phyloP scores from a whole-genome alignment of 1,139 yeast species.

The Arxiozyma slooffiae region DNA sequence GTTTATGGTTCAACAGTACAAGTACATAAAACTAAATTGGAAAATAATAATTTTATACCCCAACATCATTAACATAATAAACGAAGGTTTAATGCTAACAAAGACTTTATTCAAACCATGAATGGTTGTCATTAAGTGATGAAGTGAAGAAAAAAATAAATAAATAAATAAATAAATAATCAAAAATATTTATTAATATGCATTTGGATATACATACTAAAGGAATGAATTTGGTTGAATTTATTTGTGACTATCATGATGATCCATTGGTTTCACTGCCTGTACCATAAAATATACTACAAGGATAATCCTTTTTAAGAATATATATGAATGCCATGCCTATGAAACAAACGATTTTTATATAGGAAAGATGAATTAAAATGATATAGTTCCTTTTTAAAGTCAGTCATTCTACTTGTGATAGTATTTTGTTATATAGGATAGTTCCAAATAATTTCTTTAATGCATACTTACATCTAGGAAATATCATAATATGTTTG shows the following conservation, averaged over 20 bases:
- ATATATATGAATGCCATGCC: constrained; percentile 75
- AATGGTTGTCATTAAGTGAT: constrained; percentile 90
- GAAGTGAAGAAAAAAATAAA: no score
- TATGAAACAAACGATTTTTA: constrained; percentile 57
- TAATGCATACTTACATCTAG: constrained; percentile 95
- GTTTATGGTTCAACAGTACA: constrained; percentile 99
- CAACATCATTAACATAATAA: constrained; percentile 57
- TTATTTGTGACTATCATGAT: constrained; percentile 37
- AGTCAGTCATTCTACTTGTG: constrained; percentile 75
- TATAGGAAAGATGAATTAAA: constrained; percentile 33
- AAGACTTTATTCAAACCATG: constrained; percentile 81
- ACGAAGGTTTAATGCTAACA: constrained; percentile 80
- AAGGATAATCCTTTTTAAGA: constrained; percentile 73
- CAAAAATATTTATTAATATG: constrained; percentile 73
- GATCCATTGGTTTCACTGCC: constrained; percentile 72
- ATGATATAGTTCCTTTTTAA: constrained; percentile 47
- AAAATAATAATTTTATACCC: constrained; percentile 60
- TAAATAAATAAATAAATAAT: no score
- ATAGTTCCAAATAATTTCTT: constrained; percentile 83
- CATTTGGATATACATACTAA: constrained; percentile 88
- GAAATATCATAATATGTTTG: constrained; percentile 79
- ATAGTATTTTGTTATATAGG: constrained; percentile 92
- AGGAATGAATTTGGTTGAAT: constrained; percentile 65
- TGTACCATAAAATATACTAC: constrained; percentile 48
- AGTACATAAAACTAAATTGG: constrained; percentile 70